These are phyloP conservation scores for Artemisia annua DNA, from an alignment of 129 eudicot species.

Conservation along the genomic window DNA sequence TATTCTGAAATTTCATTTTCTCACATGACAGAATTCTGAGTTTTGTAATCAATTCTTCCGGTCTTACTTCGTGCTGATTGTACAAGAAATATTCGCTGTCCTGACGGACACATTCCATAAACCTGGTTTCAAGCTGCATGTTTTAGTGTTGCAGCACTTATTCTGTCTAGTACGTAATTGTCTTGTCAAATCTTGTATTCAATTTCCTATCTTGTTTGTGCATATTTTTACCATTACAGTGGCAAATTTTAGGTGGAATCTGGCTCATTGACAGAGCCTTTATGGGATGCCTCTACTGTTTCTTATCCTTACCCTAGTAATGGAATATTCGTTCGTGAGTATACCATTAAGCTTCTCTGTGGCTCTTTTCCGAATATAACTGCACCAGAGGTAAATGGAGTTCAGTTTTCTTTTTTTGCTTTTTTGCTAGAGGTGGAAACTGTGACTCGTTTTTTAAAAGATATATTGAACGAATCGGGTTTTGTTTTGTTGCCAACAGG, in stretches of 20 bases:
- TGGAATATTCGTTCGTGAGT: constrained; percentile 71
- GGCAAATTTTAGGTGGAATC: constrained; percentile 66
- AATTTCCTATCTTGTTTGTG: neutral
- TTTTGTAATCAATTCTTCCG: constrained; percentile 85
- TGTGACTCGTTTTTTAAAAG: no score
- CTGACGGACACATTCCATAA: constrained; percentile 95
- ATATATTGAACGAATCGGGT: no score
- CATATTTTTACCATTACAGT: neutral
- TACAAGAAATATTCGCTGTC: constrained; percentile 97
- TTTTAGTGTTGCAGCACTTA: constrained; percentile 85
- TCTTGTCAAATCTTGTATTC: neutral
- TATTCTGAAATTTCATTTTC: neutral
- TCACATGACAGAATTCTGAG: constrained; percentile 69
- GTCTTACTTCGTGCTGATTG: constrained; percentile 81
- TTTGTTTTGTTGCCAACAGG: no score
- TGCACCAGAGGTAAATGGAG: constrained; percentile 58
- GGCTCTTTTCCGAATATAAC: constrained; percentile 96
- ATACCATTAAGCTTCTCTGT: constrained; percentile 82
- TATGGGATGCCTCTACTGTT: constrained; percentile 86
- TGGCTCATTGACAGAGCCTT: constrained; percentile 72
- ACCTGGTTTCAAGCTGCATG: constrained; percentile 98
- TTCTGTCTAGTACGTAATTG: constrained; percentile 66
- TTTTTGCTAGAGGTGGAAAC: no score
- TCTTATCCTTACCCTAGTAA: constrained; percentile 81
- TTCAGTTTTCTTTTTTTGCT: neutral